Evolutionary conservation across 257 asterid genomes (phyloP).

Genomic region (Ajuga chamaepitys): DNA sequence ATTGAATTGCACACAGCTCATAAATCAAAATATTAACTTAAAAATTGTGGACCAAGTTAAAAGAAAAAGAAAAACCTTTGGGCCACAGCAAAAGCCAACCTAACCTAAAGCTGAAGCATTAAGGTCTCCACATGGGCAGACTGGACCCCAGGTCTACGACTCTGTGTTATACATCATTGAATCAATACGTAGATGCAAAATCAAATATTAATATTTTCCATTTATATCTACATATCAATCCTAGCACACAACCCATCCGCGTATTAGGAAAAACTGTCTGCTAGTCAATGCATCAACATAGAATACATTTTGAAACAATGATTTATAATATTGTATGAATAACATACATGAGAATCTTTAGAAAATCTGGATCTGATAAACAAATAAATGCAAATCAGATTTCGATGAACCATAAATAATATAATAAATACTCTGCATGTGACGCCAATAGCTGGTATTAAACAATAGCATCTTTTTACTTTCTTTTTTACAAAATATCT

Average conservation of each 20-base stretch:
- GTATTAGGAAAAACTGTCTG: too few species aligned
- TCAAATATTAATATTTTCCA: too few species aligned
- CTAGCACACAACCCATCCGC: too few species aligned
- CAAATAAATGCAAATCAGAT: neutral
- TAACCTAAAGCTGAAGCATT: neutral
- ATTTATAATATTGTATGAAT: neutral
- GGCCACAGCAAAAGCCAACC: neutral
- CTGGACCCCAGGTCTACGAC: neutral
- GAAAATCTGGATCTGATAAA: slow-evolving; percentile 12
- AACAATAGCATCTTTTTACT: neutral
- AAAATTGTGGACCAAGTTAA: neutral
- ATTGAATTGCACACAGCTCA: neutral
- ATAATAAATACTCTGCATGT: slow-evolving; percentile 4
- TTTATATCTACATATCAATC: too few species aligned
- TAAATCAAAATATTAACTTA: neutral
- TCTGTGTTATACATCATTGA: too few species aligned
- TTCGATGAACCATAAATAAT: neutral
- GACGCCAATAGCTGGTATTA: neutral
- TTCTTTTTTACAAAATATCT: too few species aligned
- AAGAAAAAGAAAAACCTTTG: neutral
- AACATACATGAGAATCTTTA: neutral
- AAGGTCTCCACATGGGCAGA: neutral
- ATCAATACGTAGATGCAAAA: too few species aligned
- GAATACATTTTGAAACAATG: too few species aligned
- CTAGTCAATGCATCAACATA: neutral